Percentiles rank a stretch among this genome's conserved stretches.
Conservation (phyloP, 2,329 filamentous ascomycete species). For the Penicillium vulpinum region DNA sequence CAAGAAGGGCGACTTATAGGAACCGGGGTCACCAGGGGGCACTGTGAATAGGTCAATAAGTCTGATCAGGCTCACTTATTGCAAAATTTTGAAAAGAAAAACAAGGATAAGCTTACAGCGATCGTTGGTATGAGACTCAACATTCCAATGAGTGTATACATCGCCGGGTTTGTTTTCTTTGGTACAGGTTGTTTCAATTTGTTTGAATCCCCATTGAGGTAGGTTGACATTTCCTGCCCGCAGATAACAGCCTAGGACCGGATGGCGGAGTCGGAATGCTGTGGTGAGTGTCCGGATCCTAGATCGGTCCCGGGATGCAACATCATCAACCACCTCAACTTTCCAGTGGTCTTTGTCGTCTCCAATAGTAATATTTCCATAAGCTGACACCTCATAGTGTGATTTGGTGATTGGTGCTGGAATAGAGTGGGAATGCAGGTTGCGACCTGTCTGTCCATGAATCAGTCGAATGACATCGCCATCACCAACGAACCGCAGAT, state of each 20-base stretch:
- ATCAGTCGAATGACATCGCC: conserved; percentile 80
- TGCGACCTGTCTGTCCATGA: conserved; percentile 92
- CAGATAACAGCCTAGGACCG: conserved; percentile 83
- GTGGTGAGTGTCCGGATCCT: conserved; percentile 90
- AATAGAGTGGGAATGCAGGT: conserved; percentile 92
- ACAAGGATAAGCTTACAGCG: conserved; percentile 65
- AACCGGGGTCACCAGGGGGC: conserved; percentile 80
- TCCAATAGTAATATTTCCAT: conserved; percentile 91
- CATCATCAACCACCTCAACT: conserved; percentile 87
- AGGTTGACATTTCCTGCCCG: conserved; percentile 94
- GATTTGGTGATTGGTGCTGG: conserved; percentile 84
- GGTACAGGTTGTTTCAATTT: conserved; percentile 94
- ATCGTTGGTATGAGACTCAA: conserved; percentile 92
- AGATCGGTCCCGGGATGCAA: conserved; percentile 79
- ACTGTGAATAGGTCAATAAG: conserved; percentile 54
- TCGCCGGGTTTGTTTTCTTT: conserved; percentile 92
- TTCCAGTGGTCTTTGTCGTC: conserved; percentile 98
- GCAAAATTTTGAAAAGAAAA: conserved; percentile 22
- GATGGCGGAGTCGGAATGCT: conserved; percentile 83
- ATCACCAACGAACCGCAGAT: conserved; percentile 73
- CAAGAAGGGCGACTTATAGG: conserved; percentile 95
- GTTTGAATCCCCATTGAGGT: conserved; percentile 99
- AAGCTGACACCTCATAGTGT: conserved; percentile 90
- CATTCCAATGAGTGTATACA: conserved; percentile 97
- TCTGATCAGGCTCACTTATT: background rate